phyloP scores from a whole-genome alignment of 768 basidiomycete genomes.

The Phaeotremella skinneri region DNA sequence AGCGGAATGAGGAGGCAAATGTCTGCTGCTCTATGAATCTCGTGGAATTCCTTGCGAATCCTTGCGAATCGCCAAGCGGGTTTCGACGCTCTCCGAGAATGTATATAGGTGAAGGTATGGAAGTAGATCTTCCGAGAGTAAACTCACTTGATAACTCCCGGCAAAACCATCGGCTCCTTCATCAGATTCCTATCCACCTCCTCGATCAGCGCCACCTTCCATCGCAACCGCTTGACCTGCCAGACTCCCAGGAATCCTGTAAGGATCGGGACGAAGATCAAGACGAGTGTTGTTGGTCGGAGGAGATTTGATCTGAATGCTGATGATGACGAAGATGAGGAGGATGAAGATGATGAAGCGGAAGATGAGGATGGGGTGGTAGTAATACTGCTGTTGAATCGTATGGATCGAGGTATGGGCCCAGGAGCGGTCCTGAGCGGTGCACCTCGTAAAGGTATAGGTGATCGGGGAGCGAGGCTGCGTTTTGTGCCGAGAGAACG shows the following conservation, averaged over 20 bases:
- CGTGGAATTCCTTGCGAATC: too few species aligned
- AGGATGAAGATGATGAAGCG: constrained; percentile 57
- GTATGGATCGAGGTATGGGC: neutral
- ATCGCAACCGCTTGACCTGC: constrained; percentile 89
- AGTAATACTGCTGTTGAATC: constrained; percentile 66
- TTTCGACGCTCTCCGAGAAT: too few species aligned
- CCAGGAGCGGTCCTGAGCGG: neutral
- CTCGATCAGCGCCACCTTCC: constrained; percentile 92
- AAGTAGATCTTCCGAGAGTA: constrained; percentile 36
- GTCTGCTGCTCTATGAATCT: neutral
- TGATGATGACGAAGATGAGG: constrained; percentile 11
- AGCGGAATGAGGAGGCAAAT: neutral
- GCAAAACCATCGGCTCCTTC: constrained; percentile 71
- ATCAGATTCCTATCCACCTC: constrained; percentile 87
- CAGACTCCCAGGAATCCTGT: constrained; percentile 87
- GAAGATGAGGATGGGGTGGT: constrained; percentile 83
- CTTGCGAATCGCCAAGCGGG: too few species aligned
- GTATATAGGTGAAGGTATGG: too few species aligned
- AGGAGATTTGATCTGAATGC: constrained; percentile 20
- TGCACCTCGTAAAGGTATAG: neutral
- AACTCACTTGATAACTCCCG: constrained; percentile 78
- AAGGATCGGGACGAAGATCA: constrained; percentile 84
- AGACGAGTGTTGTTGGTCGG: constrained; percentile 53
- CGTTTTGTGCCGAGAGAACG: neutral
- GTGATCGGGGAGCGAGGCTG: neutral